phyloP scores from a whole-genome alignment of 2,329 filamentous ascomycete species.

The Epichloe sylvatica region DNA sequence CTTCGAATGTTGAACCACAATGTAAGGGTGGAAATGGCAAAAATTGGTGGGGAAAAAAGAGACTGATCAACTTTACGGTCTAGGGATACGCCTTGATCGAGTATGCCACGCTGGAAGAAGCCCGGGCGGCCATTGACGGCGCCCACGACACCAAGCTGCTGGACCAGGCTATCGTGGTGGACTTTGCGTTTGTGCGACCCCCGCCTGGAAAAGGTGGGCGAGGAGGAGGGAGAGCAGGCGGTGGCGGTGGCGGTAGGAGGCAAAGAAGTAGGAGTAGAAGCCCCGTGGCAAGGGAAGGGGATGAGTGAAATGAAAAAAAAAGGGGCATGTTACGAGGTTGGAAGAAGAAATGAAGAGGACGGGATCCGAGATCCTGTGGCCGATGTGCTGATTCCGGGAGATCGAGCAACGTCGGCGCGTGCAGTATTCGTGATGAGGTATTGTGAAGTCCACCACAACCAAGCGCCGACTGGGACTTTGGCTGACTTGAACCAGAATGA shows the following conservation, averaged over 20 bases:
- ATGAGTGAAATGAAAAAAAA: slow-evolving; percentile 10
- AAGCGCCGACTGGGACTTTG: background rate
- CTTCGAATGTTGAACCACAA: background rate
- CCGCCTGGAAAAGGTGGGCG: slow-evolving; percentile 41
- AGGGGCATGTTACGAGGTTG: too few relatives aligned
- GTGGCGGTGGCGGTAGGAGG: slow-evolving; percentile 16
- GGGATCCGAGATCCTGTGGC: background rate
- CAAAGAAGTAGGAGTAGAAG: slow-evolving; percentile 37
- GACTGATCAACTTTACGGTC: background rate
- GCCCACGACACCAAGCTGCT: slow-evolving; percentile 65
- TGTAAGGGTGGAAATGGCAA: background rate
- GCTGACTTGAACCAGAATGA: background rate
- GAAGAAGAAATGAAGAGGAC: background rate
- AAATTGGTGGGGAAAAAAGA: background rate
- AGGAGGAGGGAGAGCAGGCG: slow-evolving; percentile 21
- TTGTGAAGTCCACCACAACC: background rate
- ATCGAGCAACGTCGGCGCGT: slow-evolving; percentile 7
- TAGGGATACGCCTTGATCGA: slow-evolving; percentile 79
- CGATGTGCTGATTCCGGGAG: slow-evolving; percentile 4
- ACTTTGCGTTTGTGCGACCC: slow-evolving; percentile 75
- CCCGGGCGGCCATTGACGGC: slow-evolving; percentile 66
- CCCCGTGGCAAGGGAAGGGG: slow-evolving; percentile 26
- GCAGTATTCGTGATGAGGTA: background rate
- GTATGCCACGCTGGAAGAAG: slow-evolving; percentile 65
- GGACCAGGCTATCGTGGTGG: slow-evolving; percentile 67